phyloP scores from a whole-genome alignment of 495 filamentous ascomycete species.

The Trichoderma parareesei region DNA sequence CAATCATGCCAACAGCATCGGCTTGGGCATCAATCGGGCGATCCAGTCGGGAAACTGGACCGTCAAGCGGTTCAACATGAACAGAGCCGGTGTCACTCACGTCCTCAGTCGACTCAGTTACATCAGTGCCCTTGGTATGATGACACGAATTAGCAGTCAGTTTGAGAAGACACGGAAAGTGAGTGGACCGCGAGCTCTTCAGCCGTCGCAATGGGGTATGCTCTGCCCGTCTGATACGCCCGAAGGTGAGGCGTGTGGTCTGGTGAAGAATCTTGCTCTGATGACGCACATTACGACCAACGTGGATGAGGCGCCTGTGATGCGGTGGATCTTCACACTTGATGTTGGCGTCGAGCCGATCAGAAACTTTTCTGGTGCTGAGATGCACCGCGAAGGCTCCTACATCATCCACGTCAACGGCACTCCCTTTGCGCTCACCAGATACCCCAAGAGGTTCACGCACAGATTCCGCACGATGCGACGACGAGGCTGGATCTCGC shows the following conservation, averaged over 20 bases:
- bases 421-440: conserved; percentile 77
- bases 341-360: conserved; percentile 51
- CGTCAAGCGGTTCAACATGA: conserved; percentile 96
- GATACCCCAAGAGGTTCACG: conserved; percentile 75
- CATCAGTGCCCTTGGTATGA: conserved; percentile 98
- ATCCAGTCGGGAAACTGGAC: conserved; percentile 98
- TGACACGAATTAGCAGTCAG: conserved; percentile 97
- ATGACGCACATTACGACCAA: conserved; percentile 99
- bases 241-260: conserved; percentile 94
- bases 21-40: conserved; percentile 81
- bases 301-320: conserved; percentile 82
- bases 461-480: conserved; percentile 74
- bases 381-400: conserved; percentile 72
- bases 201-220: conserved; percentile 97
- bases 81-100: conserved; percentile 92
- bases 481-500: conserved; percentile 79
- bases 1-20: conserved; percentile 73
- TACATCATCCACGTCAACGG: conserved; percentile 95
- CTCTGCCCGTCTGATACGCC: conserved; percentile 94
- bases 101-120: conserved; percentile 93
- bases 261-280: conserved; percentile 95
- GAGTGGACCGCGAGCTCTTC: conserved; percentile 85
- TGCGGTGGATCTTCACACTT: conserved; percentile 72
- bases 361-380: conserved; percentile 58
- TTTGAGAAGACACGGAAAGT: conserved; percentile 98